phyloP scores from a whole-genome alignment of 208 protist species.

The Leptomonas pyrrhocoris region DNA sequence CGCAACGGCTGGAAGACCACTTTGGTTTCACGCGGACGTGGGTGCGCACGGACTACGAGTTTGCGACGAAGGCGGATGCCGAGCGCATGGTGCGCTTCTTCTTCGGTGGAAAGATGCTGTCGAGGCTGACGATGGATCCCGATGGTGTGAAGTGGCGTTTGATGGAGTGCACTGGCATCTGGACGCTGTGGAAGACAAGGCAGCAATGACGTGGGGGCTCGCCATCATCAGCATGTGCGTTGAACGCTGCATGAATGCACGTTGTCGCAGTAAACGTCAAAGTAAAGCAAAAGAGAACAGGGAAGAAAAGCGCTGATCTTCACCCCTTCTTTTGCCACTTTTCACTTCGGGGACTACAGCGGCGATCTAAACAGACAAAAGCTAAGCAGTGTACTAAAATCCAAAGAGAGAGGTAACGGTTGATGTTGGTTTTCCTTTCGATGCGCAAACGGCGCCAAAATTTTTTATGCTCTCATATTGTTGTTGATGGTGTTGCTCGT shows the following conservation, averaged over 20 bases:
- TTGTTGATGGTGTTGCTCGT: no score
- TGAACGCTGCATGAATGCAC: neutral
- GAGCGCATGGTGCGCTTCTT: conserved; percentile 77
- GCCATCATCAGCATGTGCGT: no score
- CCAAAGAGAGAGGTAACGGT: neutral
- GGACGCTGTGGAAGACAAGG: conserved; percentile 64
- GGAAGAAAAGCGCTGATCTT: no score
- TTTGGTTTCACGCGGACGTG: conserved; percentile 65
- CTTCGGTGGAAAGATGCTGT: conserved; percentile 56
- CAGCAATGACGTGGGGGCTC: neutral
- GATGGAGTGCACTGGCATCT: conserved; percentile 86
- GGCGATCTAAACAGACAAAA: neutral
- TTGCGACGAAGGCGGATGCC: conserved; percentile 52
- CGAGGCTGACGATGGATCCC: conserved; percentile 18
- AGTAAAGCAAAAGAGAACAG: no score
- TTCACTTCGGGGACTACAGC: no score
- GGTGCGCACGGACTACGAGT: conserved; percentile 87
- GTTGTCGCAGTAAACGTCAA: neutral
- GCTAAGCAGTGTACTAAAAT: no score
- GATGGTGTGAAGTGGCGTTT: conserved; percentile 26
- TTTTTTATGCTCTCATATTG: no score
- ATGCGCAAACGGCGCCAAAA: no score
- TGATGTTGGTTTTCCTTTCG: neutral
- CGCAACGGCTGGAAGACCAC: conserved; percentile 54
- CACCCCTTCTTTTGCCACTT: no score